Percentiles rank a stretch among this genome's conserved stretches.
Evolutionary conservation across 2,329 filamentous ascomycete species (phyloP).

Genomic region (Hymenoscyphus infarciens): DNA sequence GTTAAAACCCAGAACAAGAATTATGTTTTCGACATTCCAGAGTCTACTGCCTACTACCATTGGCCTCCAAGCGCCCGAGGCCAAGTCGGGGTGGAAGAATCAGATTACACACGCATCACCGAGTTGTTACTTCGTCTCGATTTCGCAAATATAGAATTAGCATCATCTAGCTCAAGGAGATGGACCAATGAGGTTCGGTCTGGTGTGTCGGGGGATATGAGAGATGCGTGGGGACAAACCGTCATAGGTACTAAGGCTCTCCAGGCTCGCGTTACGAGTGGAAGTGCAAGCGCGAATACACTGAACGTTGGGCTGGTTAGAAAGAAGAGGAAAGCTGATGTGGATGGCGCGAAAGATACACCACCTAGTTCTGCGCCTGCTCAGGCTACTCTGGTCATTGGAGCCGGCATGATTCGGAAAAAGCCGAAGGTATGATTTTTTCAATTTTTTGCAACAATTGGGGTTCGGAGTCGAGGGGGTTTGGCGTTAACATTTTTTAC

Average conservation of each 20-base stretch:
- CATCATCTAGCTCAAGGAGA: constrained; percentile 60
- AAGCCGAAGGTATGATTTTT: constrained; percentile 45
- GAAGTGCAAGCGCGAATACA: constrained; percentile 33
- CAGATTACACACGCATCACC: constrained; percentile 62
- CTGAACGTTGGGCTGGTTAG: constrained; percentile 42
- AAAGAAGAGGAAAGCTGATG: constrained; percentile 47
- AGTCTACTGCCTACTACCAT: constrained; percentile 57
- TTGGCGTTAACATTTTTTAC: no score
- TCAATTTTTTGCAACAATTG: no score
- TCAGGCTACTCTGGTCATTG: constrained; percentile 37
- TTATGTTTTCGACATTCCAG: constrained; percentile 48
- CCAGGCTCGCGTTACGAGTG: constrained; percentile 21
- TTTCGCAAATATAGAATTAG: constrained; percentile 63
- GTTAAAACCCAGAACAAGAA: constrained; percentile 58
- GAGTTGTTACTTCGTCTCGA: constrained; percentile 71
- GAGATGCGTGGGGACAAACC: constrained; percentile 49
- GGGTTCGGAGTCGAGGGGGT: no score
- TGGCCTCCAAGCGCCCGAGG: constrained; percentile 64
- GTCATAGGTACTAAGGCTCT: constrained; percentile 44
- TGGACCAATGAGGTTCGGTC: constrained; percentile 67
- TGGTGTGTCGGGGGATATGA: constrained; percentile 31
- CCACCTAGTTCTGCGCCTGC: neutral
- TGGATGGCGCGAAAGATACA: neutral
- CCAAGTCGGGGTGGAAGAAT: constrained; percentile 58
- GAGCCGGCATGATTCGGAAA: constrained; percentile 50